Evolutionary conservation across 2,329 filamentous ascomycete species (phyloP), one percentile per base, ranked within the genome.

Genomic region (Botrytis paeoniae): DNA sequence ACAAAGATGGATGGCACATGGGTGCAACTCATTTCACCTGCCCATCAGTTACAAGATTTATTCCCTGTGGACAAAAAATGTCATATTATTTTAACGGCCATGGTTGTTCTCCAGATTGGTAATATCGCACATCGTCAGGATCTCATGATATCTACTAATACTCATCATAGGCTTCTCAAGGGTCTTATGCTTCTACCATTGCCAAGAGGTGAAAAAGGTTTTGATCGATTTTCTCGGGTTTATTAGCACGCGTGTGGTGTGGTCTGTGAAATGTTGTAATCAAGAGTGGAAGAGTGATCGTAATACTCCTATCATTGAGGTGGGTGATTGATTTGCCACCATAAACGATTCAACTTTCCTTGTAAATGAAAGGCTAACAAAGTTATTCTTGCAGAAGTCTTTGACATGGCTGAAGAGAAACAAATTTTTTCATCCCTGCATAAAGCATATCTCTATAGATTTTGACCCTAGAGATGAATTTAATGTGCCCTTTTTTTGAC

Each of bases 21-120:
- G 8, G 3, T 25, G 0, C 14, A 4, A 12, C 7, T 66, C n/a
- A 37, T 14, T 64, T 0, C 5, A 59, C 25, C 22, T 3, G 9
- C 1, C 45, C 45, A 32, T 37, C 51, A 43, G 10, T 2, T 20
- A 66, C 63, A 51, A 66, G 18, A 25, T 57, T 22, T n/a, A 18
- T 18, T 9, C 64, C 66, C 5, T 69, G 66, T 43, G 35, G 66
- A 43, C 48, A 69, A 22, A 32, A 29, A 29, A 6, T 54, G 6
- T 2, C 51, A 25, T 69, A 57, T 16, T 16, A 43, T 45, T 45
- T 43, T 2, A 69, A 69, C 39, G 66, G 37, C 16, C 3, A 60
- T 69, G 18, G 51, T 18, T 69, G 51, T 32, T 39, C 51, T 69
- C 5, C n/a, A 20, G 6, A 60, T n/a, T 69, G 66, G 66, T 59